phyloP scores from a whole-genome alignment of 371 early-diverging fungal genomes.

The Mucor saturninus region DNA sequence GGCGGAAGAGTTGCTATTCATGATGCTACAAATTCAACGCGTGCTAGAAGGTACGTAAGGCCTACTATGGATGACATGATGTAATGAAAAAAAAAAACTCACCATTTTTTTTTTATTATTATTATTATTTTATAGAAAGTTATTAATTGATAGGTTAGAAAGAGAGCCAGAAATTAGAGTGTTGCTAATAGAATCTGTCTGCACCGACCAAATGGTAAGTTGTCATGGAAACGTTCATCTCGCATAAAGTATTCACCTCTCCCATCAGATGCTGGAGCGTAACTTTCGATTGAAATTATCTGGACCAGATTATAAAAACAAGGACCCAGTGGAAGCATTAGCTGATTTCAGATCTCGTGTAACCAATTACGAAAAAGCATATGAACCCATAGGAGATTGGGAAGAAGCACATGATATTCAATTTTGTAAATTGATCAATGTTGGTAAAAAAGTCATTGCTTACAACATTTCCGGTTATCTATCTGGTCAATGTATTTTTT shows the following conservation, averaged over 20 bases:
- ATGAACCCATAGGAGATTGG: conserved; percentile 78
- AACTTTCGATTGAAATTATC: conserved; percentile 84
- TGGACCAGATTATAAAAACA: conserved; percentile 83
- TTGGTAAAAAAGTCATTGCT: conserved; percentile 85
- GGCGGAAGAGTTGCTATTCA: conserved; percentile 84
- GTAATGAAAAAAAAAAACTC: neutral
- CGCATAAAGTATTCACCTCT: neutral
- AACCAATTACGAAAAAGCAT: conserved; percentile 82
- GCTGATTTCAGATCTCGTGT: conserved; percentile 80
- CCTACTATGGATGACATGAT: neutral
- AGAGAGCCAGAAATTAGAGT: conserved; percentile 62
- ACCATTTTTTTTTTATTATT: neutral
- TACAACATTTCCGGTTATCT: conserved; percentile 83
- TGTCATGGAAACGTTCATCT: neutral
- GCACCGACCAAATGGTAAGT: conserved; percentile 64
- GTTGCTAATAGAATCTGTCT: conserved; percentile 76
- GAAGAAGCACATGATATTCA: conserved; percentile 78
- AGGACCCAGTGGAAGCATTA: conserved; percentile 71
- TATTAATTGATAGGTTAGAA: conserved; percentile 67
- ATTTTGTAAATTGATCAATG: conserved; percentile 84
- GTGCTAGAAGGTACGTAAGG: conserved; percentile 63
- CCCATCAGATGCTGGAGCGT: conserved; percentile 63
- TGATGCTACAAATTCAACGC: conserved; percentile 90
- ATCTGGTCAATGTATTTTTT: conserved; percentile 84
- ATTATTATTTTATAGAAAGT: conserved; percentile 34